phyloP scores from a whole-genome alignment of 139 green algal genomes.

The Raphidocelis subcapitata region DNA sequence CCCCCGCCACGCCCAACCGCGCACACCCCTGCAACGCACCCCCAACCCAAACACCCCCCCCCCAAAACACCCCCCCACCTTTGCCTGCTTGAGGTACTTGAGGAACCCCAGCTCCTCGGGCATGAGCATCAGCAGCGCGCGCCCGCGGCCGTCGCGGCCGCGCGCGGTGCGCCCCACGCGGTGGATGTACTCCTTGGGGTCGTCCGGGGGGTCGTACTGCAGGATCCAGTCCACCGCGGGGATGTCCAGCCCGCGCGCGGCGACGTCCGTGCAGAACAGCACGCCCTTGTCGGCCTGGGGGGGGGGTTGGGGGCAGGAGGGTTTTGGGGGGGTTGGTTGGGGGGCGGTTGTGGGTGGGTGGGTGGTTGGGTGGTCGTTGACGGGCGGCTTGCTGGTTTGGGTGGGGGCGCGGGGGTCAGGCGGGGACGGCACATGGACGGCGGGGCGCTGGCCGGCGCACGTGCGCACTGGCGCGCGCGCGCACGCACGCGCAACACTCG shows the following conservation, averaged over 20 bases:
- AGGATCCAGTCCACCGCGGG: conserved; percentile 98
- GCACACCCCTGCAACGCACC: too few species aligned
- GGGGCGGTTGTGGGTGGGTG: too few species aligned
- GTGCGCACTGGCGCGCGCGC: background rate
- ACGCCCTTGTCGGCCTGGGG: conserved; percentile 79
- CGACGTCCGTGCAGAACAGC: conserved; percentile 98
- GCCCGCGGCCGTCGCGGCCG: conserved; percentile 76
- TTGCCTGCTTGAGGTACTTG: conserved; percentile 79
- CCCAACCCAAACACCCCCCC: too few species aligned
- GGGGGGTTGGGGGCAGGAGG: background rate
- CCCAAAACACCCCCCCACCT: too few species aligned
- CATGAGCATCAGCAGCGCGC: conserved; percentile 95
- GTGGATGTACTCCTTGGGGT: conserved; percentile 96
- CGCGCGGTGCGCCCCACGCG: conserved; percentile 89
- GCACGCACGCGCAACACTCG: background rate
- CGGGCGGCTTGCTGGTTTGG: background rate
- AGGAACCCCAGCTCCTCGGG: conserved; percentile 96
- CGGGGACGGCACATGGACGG: too few species aligned
- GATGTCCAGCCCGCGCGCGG: conserved; percentile 95
- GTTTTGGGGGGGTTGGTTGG: too few species aligned
- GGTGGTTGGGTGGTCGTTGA: background rate
- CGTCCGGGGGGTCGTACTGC: conserved; percentile 97
- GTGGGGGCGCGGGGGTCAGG: background rate
- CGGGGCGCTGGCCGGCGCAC: too few species aligned
- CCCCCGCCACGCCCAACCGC: too few species aligned